Evolutionary conservation across 2,329 filamentous ascomycete species (phyloP), one percentile per base, ranked within the genome.

Genomic region (Dothidotthia symphoricarpi): DNA sequence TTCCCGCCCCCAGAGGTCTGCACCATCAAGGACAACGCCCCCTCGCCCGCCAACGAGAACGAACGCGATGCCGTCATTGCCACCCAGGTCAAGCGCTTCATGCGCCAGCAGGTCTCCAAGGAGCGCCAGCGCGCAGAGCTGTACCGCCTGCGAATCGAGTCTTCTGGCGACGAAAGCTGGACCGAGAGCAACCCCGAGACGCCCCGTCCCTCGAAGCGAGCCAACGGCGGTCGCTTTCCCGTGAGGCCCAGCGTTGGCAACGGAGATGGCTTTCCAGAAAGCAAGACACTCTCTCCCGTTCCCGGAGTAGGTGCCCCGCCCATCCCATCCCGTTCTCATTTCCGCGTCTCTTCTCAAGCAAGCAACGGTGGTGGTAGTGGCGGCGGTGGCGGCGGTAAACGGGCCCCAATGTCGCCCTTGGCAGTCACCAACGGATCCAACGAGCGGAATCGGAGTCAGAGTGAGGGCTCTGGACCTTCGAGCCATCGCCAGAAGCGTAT

Each of bases 251-350:
- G 86, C 47, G 62, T 74, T 39, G 69, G 70, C 59, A 83, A 85
- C 12, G 76, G 81, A 32, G 88, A 93, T 15, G 67, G 66, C 39
- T 65, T 71, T 28, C 49, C 63, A 6, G 70, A 83, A 12, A 70
- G 78, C 24, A 81, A 84, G 50, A 71, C 80, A 28, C 80, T 81
- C 47, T 91, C 86, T 3, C 86, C 86, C 11, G 81, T 76, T 25
- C 54, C 54, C 6, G 47, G 49, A 3, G 24, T 49, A 7, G 68
- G 57, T 24, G 76, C 85, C 17, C 88, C 90, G 3, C 86, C 86
- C 1, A 86, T 95, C 43, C 88, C 88, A 0, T 79, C 80, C 4
- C 79, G 85, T 43, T 93, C 88, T 3, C 89, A 95, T 63, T 88
- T 87, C 51, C 82, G 90, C 19, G 82, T 82, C 1, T 70, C 84